These are phyloP conservation scores for Dichotomocladium elegans DNA, from an alignment of 371 early-diverging fungal genomes.

Conservation along the genomic window DNA sequence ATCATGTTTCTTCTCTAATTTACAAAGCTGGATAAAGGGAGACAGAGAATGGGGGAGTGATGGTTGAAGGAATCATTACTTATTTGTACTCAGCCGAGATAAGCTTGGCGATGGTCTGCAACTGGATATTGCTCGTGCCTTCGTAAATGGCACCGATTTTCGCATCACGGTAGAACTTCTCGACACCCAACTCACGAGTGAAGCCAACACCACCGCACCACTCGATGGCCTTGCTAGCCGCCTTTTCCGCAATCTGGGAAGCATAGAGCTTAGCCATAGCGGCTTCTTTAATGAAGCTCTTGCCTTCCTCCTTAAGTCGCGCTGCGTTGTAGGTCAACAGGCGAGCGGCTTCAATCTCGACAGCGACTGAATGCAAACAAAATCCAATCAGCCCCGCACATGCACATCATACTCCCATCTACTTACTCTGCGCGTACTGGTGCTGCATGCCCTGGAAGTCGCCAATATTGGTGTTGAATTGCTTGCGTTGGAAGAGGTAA, in stretches of 20 bases:
- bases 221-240: slow-evolving; percentile 88
- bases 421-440: slow-evolving; percentile 87
- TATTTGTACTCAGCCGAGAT: slow-evolving; percentile 57
- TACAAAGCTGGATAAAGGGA: background rate
- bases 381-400: background rate
- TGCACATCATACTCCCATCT: background rate
- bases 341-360: slow-evolving; percentile 96
- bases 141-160: slow-evolving; percentile 90
- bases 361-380: slow-evolving; percentile 52
- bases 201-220: slow-evolving; percentile 98
- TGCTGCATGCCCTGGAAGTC: slow-evolving; percentile 97
- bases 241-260: slow-evolving; percentile 92
- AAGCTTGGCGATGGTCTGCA: slow-evolving; percentile 90
- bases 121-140: slow-evolving; percentile 90
- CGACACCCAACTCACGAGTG: slow-evolving; percentile 74
- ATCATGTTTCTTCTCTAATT: background rate
- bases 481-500: slow-evolving; percentile 94
- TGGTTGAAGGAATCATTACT: background rate
- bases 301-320: slow-evolving; percentile 91
- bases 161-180: slow-evolving; percentile 96
- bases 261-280: slow-evolving; percentile 97
- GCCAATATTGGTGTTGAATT: slow-evolving; percentile 85
- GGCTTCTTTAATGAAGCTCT: slow-evolving; percentile 88
- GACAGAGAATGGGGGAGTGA: background rate
- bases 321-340: slow-evolving; percentile 97